Base-by-base conservation (phyloP, 2,329 filamentous ascomycete genomes). In the Cercospora berteroae region DNA sequence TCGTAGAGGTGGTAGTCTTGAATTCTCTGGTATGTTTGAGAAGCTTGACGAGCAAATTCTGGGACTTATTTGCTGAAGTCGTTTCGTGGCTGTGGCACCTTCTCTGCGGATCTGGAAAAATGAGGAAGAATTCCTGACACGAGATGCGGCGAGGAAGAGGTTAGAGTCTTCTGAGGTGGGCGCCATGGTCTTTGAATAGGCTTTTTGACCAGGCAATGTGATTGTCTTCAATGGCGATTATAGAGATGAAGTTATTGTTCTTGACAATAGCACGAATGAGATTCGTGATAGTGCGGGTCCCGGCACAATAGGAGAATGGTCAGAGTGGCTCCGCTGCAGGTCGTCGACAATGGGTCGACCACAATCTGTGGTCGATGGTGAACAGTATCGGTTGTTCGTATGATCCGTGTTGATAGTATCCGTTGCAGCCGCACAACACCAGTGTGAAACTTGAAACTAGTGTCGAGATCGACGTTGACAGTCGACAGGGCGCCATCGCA, bases 241-340 rank as follows among this genome's bases (percentile, higher is more conserved):
- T 55, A n/a, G 13, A 33, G 23, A 31, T n/a, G 52, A 57, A 42
- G 33, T 25, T 64, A 64, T 64, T 64, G 52, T 64, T n/a, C 3
- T 39, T 39, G 23, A 64, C 61, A 64, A 64, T 64, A 58, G 29
- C 61, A 64, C 29, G 16, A 58, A 8, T 23, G 48, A 55, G 23
- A n/a, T 10, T 2, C 48, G 23, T 25, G 16, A 55, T n/a, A 25
- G 16, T 55, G 10, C 23, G 16, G 29, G 48, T 25, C 20, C 18
- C 12, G 9, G 10, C 44, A 52, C 48, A 55, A 55, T 55, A 29
- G 48, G 20, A 55, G 23, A 25, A 16, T 16, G 7, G 23, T 7
- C 5, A 25, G 23, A 16, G 48, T 55, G 48, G 7, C 23, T 16
- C 12, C 20, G 48, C 23, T 27, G 48, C 20, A 23, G 25, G 48